Evolutionary conservation across 805 yeast genomes (phyloP), one percentile per base, ranked within the genome.

Genomic region (Metschnikowia lochheadii): DNA sequence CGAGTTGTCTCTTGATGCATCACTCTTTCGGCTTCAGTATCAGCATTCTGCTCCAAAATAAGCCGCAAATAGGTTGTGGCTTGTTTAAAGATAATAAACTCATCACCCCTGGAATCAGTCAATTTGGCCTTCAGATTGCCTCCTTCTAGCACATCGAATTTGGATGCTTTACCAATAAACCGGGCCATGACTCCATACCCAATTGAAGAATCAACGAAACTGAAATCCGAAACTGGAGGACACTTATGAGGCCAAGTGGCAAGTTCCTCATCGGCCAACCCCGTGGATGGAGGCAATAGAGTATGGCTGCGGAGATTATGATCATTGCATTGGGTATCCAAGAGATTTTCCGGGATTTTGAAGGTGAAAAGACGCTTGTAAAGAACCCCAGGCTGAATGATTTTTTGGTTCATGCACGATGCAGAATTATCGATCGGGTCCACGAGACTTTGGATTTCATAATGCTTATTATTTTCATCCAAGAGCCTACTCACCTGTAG

Each of bases 301-400:
- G 67, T 63, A 52, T 73, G 78, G 29, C 56, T 56, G 3, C 60
- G 49, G 38, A 67, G 54, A 48, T 59, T 59, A 49, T 70, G 71
- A 37, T 61, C 67, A 21, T 59, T 59, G 50, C 77, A 72, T 55
- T 69, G 69, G 1, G 69, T 59, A 53, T 73, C 78, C 51, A 73
- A 60, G 23, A 73, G 55, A 14, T 58, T 58, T 13, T 58, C 57
- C 1, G 78, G 78, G 46, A 73, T 64, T 49, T 67, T 69, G 58
- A 73, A 73, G 1, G 75, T 72, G 59, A 73, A 73, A 49, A 68
- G 70, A 14, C 77, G 59, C 56, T 73, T 73, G 56, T 69, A 71
- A 26, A 15, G 26, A 21, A 40, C 44, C 2, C 60, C 58, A 0
- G 73, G 69, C 15, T 34, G 23, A 14, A 69, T 54, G 1, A 36